Conservation (phyloP, 148 eudicot species). For the Rhododendron mucronatum region DNA sequence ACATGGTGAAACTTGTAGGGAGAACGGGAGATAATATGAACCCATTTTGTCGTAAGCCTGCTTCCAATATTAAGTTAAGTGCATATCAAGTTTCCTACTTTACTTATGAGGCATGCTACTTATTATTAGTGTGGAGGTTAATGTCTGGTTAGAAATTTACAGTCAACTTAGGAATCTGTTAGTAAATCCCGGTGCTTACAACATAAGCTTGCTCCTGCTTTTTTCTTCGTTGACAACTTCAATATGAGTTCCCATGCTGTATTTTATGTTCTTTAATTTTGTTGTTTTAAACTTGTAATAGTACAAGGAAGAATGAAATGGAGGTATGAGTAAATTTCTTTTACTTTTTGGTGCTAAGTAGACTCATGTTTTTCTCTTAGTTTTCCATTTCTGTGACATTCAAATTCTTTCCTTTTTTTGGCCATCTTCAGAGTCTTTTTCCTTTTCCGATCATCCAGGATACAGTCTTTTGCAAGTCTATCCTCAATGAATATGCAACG, state of each 20-base stretch:
- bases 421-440: not conserved
- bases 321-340: not conserved
- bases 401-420: not conserved
- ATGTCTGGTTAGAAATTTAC: not conserved
- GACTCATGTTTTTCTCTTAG: not conserved
- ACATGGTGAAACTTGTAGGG: not conserved
- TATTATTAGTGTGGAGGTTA: not conserved
- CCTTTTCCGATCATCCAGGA: slow-evolving; percentile 29
- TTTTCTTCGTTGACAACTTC: not conserved
- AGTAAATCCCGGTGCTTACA: not conserved
- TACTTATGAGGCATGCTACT: not conserved
- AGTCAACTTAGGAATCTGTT: not conserved
- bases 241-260: not conserved
- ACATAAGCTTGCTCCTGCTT: not conserved
- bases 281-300: not conserved
- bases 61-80: not conserved
- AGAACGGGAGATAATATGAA: not conserved
- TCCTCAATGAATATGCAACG: slow-evolving; percentile 56
- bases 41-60: too few relatives aligned
- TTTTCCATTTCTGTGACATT: not conserved
- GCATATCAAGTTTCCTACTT: not conserved
- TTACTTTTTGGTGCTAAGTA: not conserved
- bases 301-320: not conserved
- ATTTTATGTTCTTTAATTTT: not conserved
- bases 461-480: slow-evolving; percentile 53